Base-by-base conservation (phyloP, 345 rosid genomes). In the Viola odorata region DNA sequence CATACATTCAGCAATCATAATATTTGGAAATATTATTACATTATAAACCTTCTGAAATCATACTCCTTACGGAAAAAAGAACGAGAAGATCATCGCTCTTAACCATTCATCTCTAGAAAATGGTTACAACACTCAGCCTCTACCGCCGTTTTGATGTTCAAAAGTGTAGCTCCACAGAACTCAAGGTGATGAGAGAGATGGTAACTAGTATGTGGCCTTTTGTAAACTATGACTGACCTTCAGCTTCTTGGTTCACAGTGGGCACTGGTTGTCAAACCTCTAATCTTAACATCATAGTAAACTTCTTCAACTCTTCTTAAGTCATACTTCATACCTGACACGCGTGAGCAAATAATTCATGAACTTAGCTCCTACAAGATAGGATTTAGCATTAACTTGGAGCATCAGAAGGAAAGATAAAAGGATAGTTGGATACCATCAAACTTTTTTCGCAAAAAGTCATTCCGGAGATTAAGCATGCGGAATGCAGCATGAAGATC, bases 401-500 rank as follows among this genome's bases (percentile, higher is more conserved):
- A 9, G 12, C 6, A 44, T 1, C 12, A 51, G 39, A 32, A 42
- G 9, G 4, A 36, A 16, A 32, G 6, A 54, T 49, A 14, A 52
- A 53, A 17, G 15, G 57, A 42, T 41, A 44, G 51, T 71, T 23
- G 32, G 32, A 23, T 78, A 94, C 99, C 69, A 57, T 94, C 97
- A 60, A 94, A 94, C 78, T 94, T 90, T 81, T 90, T 94, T 75
- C 99, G 97, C 5, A 94, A 82, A 64, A 94, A 90, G 73, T 94
- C 99, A 65, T 94, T 94, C 56, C 97, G 85, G 58, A 94, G 91
- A 64, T 94, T 94, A 62, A 94, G 97, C 91, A 86, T 94, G 7
- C 89, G 91, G 61, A 94, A 94, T 57, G 91, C 84, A 55, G 91
- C 85, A 55, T 88, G 85, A 57, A 94, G 95, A 66, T 88, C 97